Evolutionary conservation across 139 green algal species (phyloP).

Genomic region (Tetradesmus obliquus): DNA sequence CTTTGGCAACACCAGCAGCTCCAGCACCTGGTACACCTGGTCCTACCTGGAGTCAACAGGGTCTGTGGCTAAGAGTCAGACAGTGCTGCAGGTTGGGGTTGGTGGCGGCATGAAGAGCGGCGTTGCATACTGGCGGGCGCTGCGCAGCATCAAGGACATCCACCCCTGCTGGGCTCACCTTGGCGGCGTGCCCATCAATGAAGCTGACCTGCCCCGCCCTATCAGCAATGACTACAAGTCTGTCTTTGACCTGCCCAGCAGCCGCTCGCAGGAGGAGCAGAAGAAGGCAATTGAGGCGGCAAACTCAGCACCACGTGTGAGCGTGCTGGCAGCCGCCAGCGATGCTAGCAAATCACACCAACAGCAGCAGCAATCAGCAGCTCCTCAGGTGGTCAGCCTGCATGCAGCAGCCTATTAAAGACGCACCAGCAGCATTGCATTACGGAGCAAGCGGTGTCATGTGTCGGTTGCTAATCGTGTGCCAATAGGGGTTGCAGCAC

Average conservation of each 20-base stretch:
- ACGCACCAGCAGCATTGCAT: not conserved
- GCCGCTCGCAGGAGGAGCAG: not conserved
- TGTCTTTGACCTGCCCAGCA: slow-evolving; percentile 23
- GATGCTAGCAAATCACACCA: not conserved
- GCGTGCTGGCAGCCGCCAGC: not conserved
- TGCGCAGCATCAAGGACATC: slow-evolving; percentile 56
- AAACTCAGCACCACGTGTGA: not conserved
- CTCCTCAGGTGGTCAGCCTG: not conserved
- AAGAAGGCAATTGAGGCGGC: not conserved
- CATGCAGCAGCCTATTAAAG: not conserved
- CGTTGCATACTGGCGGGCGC: slow-evolving; percentile 47
- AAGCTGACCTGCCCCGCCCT: slow-evolving; percentile 31
- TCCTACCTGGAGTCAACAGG: slow-evolving; percentile 48
- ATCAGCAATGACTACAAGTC: slow-evolving; percentile 31
- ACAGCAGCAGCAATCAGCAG: not conserved
- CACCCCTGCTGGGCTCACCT: slow-evolving; percentile 58
- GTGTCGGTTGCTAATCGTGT: no score
- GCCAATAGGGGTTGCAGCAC: no score
- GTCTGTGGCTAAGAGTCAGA: slow-evolving; percentile 35
- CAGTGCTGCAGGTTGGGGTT: slow-evolving; percentile 52
- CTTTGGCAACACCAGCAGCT: slow-evolving; percentile 44
- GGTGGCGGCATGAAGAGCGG: slow-evolving; percentile 51
- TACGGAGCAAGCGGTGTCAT: not conserved
- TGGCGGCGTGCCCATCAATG: not conserved
- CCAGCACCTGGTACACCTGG: slow-evolving; percentile 52